Conservation (phyloP, 352 stramenopile genomes). For the Pythium insidiosum region DNA sequence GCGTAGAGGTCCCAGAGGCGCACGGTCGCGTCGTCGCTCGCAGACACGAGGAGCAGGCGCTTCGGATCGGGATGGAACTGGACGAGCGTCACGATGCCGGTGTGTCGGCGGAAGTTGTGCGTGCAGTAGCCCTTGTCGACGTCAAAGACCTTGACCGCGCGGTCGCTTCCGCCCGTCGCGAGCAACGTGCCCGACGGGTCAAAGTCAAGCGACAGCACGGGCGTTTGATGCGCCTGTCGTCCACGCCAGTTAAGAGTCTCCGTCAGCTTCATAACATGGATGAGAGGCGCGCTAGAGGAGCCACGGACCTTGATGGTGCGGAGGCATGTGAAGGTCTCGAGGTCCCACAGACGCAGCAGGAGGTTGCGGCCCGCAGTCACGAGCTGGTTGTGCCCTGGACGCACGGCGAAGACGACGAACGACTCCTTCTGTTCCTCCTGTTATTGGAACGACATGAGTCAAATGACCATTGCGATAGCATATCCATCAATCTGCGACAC, state of each 20-base stretch:
- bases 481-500: background rate
- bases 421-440: conserved; percentile 71
- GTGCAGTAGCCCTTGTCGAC: conserved; percentile 90
- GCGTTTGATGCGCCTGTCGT: conserved; percentile 44
- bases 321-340: conserved; percentile 70
- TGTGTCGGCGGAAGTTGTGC: conserved; percentile 89
- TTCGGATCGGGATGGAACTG: conserved; percentile 75
- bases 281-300: no score
- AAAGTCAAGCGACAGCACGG: conserved; percentile 83
- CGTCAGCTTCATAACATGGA: no score
- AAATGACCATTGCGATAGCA: background rate
- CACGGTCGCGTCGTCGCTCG: conserved; percentile 66
- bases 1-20: conserved; percentile 82
- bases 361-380: conserved; percentile 81
- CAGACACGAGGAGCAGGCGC: conserved; percentile 61
- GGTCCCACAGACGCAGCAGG: conserved; percentile 78
- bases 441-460: background rate
- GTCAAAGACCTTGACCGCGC: conserved; percentile 92
- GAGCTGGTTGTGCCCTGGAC: conserved; percentile 69
- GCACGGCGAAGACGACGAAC: conserved; percentile 77
- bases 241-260: no score
- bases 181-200: conserved; percentile 90
- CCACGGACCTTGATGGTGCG: conserved; percentile 54
- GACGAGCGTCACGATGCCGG: conserved; percentile 83
- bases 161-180: conserved; percentile 94